Conservation (phyloP, 2,329 filamentous ascomycete genomes). For the Tolypocladium guangdongense region DNA sequence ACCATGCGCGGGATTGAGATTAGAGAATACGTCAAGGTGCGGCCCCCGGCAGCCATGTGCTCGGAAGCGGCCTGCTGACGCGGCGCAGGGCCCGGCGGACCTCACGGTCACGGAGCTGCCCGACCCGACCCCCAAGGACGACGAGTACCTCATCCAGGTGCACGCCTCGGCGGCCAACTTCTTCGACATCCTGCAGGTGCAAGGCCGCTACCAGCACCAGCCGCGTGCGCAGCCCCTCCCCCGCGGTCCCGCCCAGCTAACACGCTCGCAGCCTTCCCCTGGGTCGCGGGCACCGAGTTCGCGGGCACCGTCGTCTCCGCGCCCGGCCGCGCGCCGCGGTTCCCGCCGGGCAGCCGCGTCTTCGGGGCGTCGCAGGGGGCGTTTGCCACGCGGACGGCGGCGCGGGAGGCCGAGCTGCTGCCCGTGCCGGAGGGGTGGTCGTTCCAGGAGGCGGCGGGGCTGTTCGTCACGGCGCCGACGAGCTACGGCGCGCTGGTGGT, state of each 20-base stretch:
- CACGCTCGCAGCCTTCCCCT: constrained; percentile 53
- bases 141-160: constrained; percentile 80
- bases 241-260: background rate
- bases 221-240: constrained; percentile 38
- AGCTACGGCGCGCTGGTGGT: constrained; percentile 75
- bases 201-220: constrained; percentile 91
- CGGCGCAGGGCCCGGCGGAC: constrained; percentile 60
- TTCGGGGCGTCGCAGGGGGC: constrained; percentile 82
- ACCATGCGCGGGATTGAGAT: constrained; percentile 32
- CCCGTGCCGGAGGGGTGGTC: constrained; percentile 73
- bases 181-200: constrained; percentile 92
- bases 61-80: background rate
- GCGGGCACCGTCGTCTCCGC: constrained; percentile 63
- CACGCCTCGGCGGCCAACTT: constrained; percentile 88
- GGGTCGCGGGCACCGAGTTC: constrained; percentile 82
- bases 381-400: constrained; percentile 67
- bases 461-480: constrained; percentile 89
- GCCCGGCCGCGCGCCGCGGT: constrained; percentile 49
- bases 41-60: background rate
- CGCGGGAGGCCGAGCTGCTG: constrained; percentile 54
- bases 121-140: constrained; percentile 56
- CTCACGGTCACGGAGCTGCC: constrained; percentile 66
- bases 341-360: constrained; percentile 68
- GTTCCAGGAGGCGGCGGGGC: constrained; percentile 71
- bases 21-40: constrained; percentile 62